A percentile compares a stretch with the other conserved stretches of the same genome.
phyloP scores from a whole-genome alignment of 495 filamentous ascomycete genomes.

The Usnea hakonensis region DNA sequence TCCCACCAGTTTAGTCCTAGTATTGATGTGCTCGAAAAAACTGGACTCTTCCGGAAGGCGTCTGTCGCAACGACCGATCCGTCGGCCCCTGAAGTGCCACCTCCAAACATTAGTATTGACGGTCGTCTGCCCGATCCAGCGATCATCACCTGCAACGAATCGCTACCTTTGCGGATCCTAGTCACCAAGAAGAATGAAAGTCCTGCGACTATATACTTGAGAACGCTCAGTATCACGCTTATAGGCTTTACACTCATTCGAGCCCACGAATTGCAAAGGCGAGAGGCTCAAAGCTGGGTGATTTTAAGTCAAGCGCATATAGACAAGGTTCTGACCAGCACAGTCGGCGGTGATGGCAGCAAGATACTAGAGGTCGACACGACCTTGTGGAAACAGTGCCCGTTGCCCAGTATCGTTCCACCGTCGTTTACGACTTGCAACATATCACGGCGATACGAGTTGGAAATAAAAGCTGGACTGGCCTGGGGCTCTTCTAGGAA shows the following conservation, averaged over 20 bases:
- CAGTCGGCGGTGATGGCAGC: slow-evolving; percentile 40
- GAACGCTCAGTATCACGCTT: slow-evolving; percentile 70
- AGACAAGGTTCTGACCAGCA: slow-evolving; percentile 49
- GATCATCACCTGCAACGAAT: slow-evolving; percentile 80
- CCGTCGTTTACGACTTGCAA: slow-evolving; percentile 88
- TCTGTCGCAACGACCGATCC: slow-evolving; percentile 21
- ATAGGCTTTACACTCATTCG: slow-evolving; percentile 69
- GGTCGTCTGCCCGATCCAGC: slow-evolving; percentile 79
- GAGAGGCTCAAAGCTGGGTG: slow-evolving; percentile 60
- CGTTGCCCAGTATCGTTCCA: slow-evolving; percentile 74
- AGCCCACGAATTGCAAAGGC: slow-evolving; percentile 61
- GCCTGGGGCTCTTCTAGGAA: slow-evolving; percentile 45
- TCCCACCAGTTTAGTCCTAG: slow-evolving; percentile 63
- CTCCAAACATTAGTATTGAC: slow-evolving; percentile 58
- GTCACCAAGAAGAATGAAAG: slow-evolving; percentile 63
- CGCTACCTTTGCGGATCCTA: slow-evolving; percentile 72
- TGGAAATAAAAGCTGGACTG: slow-evolving; percentile 74
- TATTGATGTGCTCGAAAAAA: slow-evolving; percentile 40
- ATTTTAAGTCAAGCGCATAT: slow-evolving; percentile 62
- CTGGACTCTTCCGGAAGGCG: slow-evolving; percentile 45
- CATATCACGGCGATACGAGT: slow-evolving; percentile 67
- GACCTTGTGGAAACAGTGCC: slow-evolving; percentile 56
- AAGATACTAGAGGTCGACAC: slow-evolving; percentile 61
- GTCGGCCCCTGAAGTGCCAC: slow-evolving; percentile 21
- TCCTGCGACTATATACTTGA: slow-evolving; percentile 59